phyloP scores from a whole-genome alignment of 257 asterid species.

The Dorcoceras hygrometricum region DNA sequence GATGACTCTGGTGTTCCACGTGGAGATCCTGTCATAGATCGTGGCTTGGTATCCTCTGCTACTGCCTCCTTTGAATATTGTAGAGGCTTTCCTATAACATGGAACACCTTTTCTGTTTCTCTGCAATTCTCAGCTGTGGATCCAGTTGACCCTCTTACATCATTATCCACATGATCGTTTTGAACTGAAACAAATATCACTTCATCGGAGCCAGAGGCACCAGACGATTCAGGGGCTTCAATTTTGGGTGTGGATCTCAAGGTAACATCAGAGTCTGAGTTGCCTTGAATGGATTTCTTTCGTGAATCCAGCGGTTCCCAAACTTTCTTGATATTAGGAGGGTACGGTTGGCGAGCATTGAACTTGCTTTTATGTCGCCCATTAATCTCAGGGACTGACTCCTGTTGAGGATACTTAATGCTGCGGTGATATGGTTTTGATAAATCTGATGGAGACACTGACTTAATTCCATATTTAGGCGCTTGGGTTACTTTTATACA shows the following conservation, averaged over 20 bases:
- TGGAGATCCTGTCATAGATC: constrained; percentile 28
- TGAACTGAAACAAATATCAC: constrained; percentile 37
- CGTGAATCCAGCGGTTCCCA: constrained; percentile 96
- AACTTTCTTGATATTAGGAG: constrained; percentile 61
- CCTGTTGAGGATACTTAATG: constrained; percentile 47
- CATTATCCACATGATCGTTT: constrained; percentile 36
- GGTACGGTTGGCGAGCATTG: constrained; percentile 25
- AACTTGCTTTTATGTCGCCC: constrained; percentile 63
- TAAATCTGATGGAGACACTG: constrained; percentile 49
- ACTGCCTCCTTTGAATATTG: constrained; percentile 37
- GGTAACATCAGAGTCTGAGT: constrained; percentile 68
- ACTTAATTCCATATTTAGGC: constrained; percentile 42
- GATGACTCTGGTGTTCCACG: constrained; percentile 37
- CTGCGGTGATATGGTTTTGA: constrained; percentile 65
- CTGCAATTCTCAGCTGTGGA: constrained; percentile 29
- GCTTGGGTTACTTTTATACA: constrained; percentile 43
- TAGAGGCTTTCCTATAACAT: constrained; percentile 32
- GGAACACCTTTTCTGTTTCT: constrained; percentile 27
- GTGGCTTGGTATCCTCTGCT: constrained; percentile 40
- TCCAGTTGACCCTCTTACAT: constrained; percentile 24
- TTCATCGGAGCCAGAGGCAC: constrained; percentile 49
- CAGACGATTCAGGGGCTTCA: constrained; percentile 49
- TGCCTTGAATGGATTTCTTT: constrained; percentile 64
- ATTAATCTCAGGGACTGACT: constrained; percentile 42
- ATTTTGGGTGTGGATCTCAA: constrained; percentile 47